phyloP scores from a whole-genome alignment of 1,284 basidiomycete species.

The Rhodotorula sp. region DNA sequence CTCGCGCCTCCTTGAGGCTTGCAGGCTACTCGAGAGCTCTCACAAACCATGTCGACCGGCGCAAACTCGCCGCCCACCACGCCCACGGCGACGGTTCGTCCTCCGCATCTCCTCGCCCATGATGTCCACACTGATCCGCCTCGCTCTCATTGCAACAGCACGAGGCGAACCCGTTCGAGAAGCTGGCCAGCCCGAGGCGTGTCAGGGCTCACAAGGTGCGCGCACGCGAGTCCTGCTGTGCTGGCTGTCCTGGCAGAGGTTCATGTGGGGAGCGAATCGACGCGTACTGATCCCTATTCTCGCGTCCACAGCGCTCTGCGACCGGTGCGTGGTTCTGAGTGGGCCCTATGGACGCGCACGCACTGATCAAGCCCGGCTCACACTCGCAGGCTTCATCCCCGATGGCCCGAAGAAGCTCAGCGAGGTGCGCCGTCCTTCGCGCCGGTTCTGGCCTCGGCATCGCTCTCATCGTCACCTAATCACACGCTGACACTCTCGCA shows the following conservation, averaged over 20 bases:
- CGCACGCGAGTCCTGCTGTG: too few relatives aligned
- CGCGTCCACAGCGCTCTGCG: constrained; percentile 10
- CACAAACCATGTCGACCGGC: neutral
- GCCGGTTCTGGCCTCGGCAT: too few relatives aligned
- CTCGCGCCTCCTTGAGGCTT: neutral
- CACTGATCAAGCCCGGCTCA: neutral
- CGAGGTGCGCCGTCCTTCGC: constrained; percentile 13
- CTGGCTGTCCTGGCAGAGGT: too few relatives aligned
- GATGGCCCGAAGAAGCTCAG: constrained; percentile 31
- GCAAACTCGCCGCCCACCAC: constrained; percentile 4
- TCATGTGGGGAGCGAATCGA: too few relatives aligned
- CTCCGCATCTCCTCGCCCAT: neutral
- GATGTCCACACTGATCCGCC: too few relatives aligned
- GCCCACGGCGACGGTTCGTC: constrained; percentile 18
- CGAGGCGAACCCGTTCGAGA: constrained; percentile 23
- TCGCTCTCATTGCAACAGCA: neutral
- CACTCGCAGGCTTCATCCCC: constrained; percentile 31
- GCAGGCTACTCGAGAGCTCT: too few relatives aligned
- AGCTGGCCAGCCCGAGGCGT: constrained; percentile 3
- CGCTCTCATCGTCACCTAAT: too few relatives aligned
- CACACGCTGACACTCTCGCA: too few relatives aligned
- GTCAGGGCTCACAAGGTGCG: constrained; percentile 22
- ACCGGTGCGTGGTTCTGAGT: neutral
- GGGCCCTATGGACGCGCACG: too few relatives aligned
- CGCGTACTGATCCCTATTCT: neutral